Evolutionary conservation across 73 alveolate species (phyloP).

Genomic region (Paramecium biaurelia): DNA sequence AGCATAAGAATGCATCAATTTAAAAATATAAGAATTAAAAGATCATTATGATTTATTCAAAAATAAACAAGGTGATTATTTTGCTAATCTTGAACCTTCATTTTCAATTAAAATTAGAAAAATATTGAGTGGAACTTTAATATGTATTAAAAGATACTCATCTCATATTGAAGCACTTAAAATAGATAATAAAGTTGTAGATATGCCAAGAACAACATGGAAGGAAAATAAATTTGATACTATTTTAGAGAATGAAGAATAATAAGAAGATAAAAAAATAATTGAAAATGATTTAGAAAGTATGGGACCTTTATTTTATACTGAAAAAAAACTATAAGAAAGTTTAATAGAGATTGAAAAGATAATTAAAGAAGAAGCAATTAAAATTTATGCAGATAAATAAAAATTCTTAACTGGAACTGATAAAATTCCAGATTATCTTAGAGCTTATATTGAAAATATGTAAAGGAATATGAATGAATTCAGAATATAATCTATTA

Average conservation of each 20-base stretch:
- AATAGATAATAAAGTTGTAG: conserved; percentile 52
- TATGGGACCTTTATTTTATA: conserved; percentile 57
- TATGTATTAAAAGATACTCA: conserved; percentile 54
- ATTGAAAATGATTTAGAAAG: conserved; percentile 54
- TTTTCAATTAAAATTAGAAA: conserved; percentile 38
- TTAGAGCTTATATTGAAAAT: conserved; percentile 53
- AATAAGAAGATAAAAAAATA: conserved; percentile 32
- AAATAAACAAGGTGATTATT: conserved; percentile 33
- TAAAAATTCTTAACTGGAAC: conserved; percentile 58
- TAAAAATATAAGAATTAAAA: background rate
- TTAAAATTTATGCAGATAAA: conserved; percentile 58
- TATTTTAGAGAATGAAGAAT: conserved; percentile 46
- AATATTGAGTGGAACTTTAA: conserved; percentile 17
- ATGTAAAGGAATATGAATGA: conserved; percentile 52
- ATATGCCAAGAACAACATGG: conserved; percentile 61
- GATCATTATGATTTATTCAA: conserved; percentile 19
- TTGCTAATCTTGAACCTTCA: conserved; percentile 12
- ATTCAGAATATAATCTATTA: conserved; percentile 52
- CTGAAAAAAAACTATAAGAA: conserved; percentile 49
- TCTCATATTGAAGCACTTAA: conserved; percentile 59
- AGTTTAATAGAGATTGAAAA: conserved; percentile 56
- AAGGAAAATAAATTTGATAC: conserved; percentile 62
- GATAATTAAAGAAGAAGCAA: conserved; percentile 45
- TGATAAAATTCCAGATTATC: conserved; percentile 63
- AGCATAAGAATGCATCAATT: conserved; percentile 55